phyloP scores from a whole-genome alignment of 164 flowering plant species.

The Vitis riparia region DNA sequence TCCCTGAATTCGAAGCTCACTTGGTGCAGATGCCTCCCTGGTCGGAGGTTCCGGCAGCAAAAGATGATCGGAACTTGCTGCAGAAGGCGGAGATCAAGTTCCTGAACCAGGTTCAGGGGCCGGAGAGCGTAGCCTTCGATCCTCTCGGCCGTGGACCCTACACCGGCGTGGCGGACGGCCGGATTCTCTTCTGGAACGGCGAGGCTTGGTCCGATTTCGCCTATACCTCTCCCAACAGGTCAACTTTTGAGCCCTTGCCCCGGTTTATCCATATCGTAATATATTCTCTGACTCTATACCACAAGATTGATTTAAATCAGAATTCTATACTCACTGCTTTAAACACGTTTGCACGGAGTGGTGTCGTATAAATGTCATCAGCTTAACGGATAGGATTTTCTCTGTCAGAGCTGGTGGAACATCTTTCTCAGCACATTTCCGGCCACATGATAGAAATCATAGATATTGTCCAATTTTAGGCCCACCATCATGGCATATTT shows the following conservation, averaged over 20 bases:
- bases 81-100: conserved; percentile 75
- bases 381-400: too few relatives aligned
- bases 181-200: conserved; percentile 70
- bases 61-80: conserved; percentile 49
- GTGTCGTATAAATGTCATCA: too few relatives aligned
- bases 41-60: conserved; percentile 48
- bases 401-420: too few relatives aligned
- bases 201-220: conserved; percentile 60
- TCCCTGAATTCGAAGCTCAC: conserved; percentile 61
- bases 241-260: conserved; percentile 4
- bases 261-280: too few relatives aligned
- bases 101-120: conserved; percentile 74
- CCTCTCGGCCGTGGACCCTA: conserved; percentile 88
- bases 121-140: conserved; percentile 88
- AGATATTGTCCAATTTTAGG: too few relatives aligned
- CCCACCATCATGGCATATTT: too few relatives aligned
- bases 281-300: too few relatives aligned
- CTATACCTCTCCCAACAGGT: conserved; percentile 63
- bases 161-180: conserved; percentile 92
- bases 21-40: conserved; percentile 49
- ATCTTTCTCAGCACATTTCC: too few relatives aligned
- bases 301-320: too few relatives aligned
- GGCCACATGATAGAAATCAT: too few relatives aligned
- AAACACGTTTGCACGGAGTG: too few relatives aligned
- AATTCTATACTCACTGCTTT: too few relatives aligned